Evolutionary conservation across 352 stramenopile genomes (phyloP), one percentile per base, ranked within the genome.

Genomic region (Phytopythium delawarense): DNA sequence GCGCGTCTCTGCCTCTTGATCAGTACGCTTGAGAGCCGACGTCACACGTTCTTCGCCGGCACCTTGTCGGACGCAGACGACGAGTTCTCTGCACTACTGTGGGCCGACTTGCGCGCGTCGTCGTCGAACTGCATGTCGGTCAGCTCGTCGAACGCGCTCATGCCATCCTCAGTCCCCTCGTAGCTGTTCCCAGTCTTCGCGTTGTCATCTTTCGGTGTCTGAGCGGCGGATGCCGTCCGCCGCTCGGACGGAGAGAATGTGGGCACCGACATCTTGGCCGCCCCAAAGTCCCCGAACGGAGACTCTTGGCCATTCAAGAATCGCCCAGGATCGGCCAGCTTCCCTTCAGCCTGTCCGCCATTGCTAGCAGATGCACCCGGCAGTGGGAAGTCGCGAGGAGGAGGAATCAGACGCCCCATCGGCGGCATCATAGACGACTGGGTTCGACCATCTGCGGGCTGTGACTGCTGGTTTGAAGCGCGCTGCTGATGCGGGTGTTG

Each of bases 251-350:
- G 52, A 25, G 52, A 58, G 12, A 58, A 58, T 4, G 52, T 58
- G 34, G 52, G 52, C n/a, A 58, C n/a, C 3, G 32, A 59, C 42
- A 50, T 39, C 28, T 44, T 59, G n/a, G 53, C 34, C 11, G 39
- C 52, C 2, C 34, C n/a, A 7, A 45, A 30, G 13, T 58, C 52
- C 4, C 52, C 52, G 16, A 58, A 58, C n/a, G 52, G 52, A 32
- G 52, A 58, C 52, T 58, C 52, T 42, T 48, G 52, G 21, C 52
- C 52, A 21, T 58, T 58, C 34, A 58, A n/a, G 9, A 58, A 15
- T n/a, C 52, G 52, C 16, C 48, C 40, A 55, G 32, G 23, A 35
- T 28, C 57, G 16, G 4, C 48, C 57, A 34, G 45, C 21, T 25
- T 34, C 32, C 8, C 28, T 11, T 53, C 21, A 8, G 23, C 44